phyloP scores from a whole-genome alignment of 2,329 filamentous ascomycete species.

The Lecanicillium sp. region DNA sequence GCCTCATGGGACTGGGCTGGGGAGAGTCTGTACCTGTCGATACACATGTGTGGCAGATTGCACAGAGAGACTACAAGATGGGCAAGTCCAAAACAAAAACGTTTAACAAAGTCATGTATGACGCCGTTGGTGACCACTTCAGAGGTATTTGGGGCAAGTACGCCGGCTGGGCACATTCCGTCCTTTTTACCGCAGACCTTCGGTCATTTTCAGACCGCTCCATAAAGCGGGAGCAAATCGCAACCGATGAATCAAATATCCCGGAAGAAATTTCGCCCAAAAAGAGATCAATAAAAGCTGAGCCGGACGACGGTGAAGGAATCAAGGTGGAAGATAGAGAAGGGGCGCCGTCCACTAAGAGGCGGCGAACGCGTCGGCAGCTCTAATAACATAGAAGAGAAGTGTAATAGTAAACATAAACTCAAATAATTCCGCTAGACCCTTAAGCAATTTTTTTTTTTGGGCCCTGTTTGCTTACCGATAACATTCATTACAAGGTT shows the following conservation, averaged over 20 bases:
- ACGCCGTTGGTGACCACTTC: conserved; percentile 86
- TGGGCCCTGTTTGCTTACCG: no score
- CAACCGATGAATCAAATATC: not conserved
- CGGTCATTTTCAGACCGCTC: conserved; percentile 68
- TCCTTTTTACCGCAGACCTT: conserved; percentile 90
- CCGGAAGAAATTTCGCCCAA: conserved; percentile 7
- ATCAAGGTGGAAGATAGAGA: no score
- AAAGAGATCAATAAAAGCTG: conserved; percentile 15
- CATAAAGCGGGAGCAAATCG: conserved; percentile 9
- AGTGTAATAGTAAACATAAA: no score
- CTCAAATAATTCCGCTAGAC: no score
- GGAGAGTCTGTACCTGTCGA: conserved; percentile 92
- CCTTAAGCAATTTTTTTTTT: no score
- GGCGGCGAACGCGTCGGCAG: conserved; percentile 5
- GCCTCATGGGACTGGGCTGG: conserved; percentile 94
- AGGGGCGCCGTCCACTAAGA: conserved; percentile 10
- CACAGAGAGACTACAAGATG: conserved; percentile 90
- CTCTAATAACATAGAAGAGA: no score
- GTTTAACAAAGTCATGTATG: conserved; percentile 80
- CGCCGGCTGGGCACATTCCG: conserved; percentile 95
- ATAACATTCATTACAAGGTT: no score
- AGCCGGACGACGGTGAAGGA: conserved; percentile 11
- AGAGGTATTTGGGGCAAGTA: conserved; percentile 83
- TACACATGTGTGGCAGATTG: conserved; percentile 98
- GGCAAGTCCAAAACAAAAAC: conserved; percentile 78